Base-by-base conservation (phyloP, 805 yeast species). In the Blastobotrys americana region DNA sequence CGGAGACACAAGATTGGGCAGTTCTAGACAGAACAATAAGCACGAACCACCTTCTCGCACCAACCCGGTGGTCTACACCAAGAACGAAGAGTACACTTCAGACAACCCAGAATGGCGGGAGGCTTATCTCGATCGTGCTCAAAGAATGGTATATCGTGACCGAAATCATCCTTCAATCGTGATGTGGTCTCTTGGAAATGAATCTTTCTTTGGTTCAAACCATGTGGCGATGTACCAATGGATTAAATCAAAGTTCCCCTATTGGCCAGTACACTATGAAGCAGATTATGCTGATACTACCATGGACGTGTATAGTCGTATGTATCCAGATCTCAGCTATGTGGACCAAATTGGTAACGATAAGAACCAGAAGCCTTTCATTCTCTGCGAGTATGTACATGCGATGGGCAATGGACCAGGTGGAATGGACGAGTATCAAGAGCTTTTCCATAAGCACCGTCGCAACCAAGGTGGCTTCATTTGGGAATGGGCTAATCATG, bases 391-490 rank as follows among this genome's bases (percentile, higher is more conserved):
- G 49, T 65, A 61, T 48, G 64, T 52, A 5, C 69, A 65, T 47
- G 65, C 68, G 8, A 64, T 64, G 68, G 69, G 69, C 13, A 64
- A 64, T 47, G 66, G 67, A 2, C 67, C 68, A 5, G 69, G 68
- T 2, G 52, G 56, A 8, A 38, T 60, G 40, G 50, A 53, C 37
- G 67, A 63, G 42, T 65, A 65, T 41, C 55, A 56, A 43, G 67
- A 64, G 10, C 37, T 57, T 17, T 63, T 65, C 48, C 54, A 58
- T 22, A 51, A 57, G 23, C 40, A 60, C 41, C 56, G 53, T 2
- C 49, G 52, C n/a, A 39, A 63, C 6, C 68, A 63, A 48, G 69
- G 69, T 20, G 69, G 68, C 5, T 65, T 62, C 43, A 52, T 65
- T 15, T 65, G 69, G 69, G 69, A 65, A 48, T 65, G 69, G 69